Percentiles rank a stretch among this genome's conserved stretches.
phyloP scores from a whole-genome alignment of 164 flowering plant genomes.

The Dillenia turbinata region DNA sequence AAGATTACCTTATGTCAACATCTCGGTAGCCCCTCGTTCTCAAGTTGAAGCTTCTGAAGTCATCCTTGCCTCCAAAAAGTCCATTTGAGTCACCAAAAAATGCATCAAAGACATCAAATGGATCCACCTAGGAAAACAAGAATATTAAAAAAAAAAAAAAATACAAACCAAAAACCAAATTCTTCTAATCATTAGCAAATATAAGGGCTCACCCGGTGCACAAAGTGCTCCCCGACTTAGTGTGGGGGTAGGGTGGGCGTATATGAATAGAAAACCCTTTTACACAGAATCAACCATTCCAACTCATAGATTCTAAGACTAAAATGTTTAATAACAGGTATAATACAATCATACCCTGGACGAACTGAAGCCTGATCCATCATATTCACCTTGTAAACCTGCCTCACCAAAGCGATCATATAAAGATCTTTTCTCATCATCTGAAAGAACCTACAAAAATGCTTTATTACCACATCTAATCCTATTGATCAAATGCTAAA shows the following conservation, averaged over 20 bases:
- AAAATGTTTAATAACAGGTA: neutral
- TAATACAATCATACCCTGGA: conserved; percentile 45
- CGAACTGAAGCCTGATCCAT: conserved; percentile 37
- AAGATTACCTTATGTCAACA: conserved; percentile 69
- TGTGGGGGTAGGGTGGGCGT: too few relatives aligned
- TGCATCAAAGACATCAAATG: conserved; percentile 74
- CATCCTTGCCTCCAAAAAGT: conserved; percentile 61
- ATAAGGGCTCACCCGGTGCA: too few relatives aligned
- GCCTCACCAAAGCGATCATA: conserved; percentile 97
- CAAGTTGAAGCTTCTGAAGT: conserved; percentile 29
- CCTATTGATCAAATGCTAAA: neutral
- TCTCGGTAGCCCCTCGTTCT: conserved; percentile 32
- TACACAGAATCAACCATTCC: neutral
- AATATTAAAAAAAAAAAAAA: conserved; percentile 5
- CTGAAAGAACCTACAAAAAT: conserved; percentile 82
- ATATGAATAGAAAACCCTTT: neutral
- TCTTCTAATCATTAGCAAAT: neutral
- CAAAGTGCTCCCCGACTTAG: too few relatives aligned
- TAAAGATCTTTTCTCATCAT: conserved; percentile 77
- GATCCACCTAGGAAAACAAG: conserved; percentile 59
- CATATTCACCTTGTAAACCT: conserved; percentile 67
- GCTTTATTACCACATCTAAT: conserved; percentile 19
- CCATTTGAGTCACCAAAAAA: conserved; percentile 71
- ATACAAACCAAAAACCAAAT: neutral
- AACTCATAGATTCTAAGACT: neutral